A percentile compares a stretch with the other conserved stretches of the same genome.
These are phyloP conservation scores for Aspergillus haitiensis DNA, from an alignment of 495 filamentous ascomycete species.

Conservation along the genomic window DNA sequence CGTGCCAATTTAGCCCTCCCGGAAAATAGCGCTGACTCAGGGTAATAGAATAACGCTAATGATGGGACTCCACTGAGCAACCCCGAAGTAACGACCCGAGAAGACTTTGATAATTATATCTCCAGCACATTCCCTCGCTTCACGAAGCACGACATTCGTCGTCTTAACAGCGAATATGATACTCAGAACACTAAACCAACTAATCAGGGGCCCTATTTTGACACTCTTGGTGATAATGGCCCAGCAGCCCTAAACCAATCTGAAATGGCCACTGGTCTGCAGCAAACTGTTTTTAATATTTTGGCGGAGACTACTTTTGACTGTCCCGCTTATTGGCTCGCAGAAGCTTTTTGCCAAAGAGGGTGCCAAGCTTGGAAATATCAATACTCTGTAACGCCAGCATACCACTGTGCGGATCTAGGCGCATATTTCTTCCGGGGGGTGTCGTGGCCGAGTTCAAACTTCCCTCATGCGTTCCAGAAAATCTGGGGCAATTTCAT, in stretches of 20 bases:
- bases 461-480: slow-evolving; percentile 25
- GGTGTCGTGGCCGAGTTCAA: slow-evolving; percentile 11
- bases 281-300: slow-evolving; percentile 42
- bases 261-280: slow-evolving; percentile 50
- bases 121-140: slow-evolving; percentile 50
- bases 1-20: too few relatives aligned
- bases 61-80: slow-evolving; percentile 55
- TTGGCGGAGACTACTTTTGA: slow-evolving; percentile 61
- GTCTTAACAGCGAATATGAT: slow-evolving; percentile 49
- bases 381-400: slow-evolving; percentile 60
- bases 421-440: slow-evolving; percentile 48
- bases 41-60: slow-evolving; percentile 49
- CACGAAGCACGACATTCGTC: slow-evolving; percentile 43
- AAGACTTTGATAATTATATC: slow-evolving; percentile 47
- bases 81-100: slow-evolving; percentile 49
- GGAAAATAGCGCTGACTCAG: too few relatives aligned
- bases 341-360: slow-evolving; percentile 51
- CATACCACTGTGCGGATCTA: slow-evolving; percentile 58
- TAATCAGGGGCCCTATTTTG: slow-evolving; percentile 33
- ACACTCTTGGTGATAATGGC: slow-evolving; percentile 45
- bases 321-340: slow-evolving; percentile 65
- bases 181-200: slow-evolving; percentile 23
- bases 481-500: slow-evolving; percentile 54
- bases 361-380: slow-evolving; percentile 50
- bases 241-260: slow-evolving; percentile 50